phyloP scores from a whole-genome alignment of 2,329 filamentous ascomycete genomes.

The Chaetomium globosum region DNA sequence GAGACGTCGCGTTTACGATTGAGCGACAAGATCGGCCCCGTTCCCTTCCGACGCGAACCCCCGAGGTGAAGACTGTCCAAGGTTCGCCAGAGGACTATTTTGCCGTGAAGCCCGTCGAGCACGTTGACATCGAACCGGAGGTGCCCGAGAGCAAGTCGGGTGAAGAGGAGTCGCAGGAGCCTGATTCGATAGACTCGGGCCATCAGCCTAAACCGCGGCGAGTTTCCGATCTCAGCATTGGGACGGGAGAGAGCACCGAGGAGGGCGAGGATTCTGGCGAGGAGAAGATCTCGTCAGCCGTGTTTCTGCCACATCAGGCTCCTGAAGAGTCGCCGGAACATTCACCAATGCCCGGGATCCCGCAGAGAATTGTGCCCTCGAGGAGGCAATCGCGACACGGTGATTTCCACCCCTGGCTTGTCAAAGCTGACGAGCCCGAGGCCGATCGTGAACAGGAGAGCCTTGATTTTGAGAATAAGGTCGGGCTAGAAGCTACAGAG shows the following conservation, averaged over 20 bases:
- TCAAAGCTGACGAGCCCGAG: constrained; percentile 59
- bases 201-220: constrained; percentile 38
- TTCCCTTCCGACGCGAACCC: constrained; percentile 23
- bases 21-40: constrained; percentile 22
- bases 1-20: constrained; percentile 10
- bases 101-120: constrained; percentile 21
- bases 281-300: constrained; percentile 83
- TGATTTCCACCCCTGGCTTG: constrained; percentile 57
- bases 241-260: constrained; percentile 46
- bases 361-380: constrained; percentile 30
- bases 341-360: constrained; percentile 28
- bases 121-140: constrained; percentile 18
- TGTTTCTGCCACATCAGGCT: constrained; percentile 77
- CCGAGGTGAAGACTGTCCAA: constrained; percentile 23
- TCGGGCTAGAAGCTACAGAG: constrained; percentile 35
- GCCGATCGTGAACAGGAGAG: constrained; percentile 40
- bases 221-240: constrained; percentile 47
- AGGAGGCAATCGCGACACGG: constrained; percentile 39
- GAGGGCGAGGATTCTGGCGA: constrained; percentile 68
- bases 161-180: constrained; percentile 8
- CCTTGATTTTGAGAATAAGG: constrained; percentile 39
- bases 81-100: constrained; percentile 35
- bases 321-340: constrained; percentile 46
- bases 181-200: constrained; percentile 22
- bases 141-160: constrained; percentile 11